phyloP scores from a whole-genome alignment of 306 rosid genomes.

The Castanospermum australe region DNA sequence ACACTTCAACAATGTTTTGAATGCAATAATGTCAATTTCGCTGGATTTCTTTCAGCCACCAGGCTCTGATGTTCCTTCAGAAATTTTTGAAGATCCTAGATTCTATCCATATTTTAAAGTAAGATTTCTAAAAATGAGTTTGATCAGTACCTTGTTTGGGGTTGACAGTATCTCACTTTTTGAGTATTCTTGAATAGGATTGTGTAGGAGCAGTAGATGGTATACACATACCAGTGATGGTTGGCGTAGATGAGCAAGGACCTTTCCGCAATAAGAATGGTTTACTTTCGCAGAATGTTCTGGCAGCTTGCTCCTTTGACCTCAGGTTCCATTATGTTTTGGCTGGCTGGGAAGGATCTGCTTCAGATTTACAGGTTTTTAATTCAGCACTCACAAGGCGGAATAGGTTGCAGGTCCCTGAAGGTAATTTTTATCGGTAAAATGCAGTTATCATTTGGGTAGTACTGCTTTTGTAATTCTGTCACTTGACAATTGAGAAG shows the following conservation, averaged over 20 bases:
- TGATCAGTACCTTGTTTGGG: slow-evolving; percentile 10
- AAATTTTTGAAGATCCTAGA: slow-evolving; percentile 66
- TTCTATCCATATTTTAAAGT: slow-evolving; percentile 91
- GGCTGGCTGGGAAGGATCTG: slow-evolving; percentile 99
- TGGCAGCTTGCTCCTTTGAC: slow-evolving; percentile 92
- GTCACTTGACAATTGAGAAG: background rate
- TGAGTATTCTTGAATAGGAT: slow-evolving; percentile 48
- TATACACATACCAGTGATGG: slow-evolving; percentile 80
- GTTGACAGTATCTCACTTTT: slow-evolving; percentile 26
- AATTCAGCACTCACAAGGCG: slow-evolving; percentile 78
- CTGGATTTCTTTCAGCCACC: slow-evolving; percentile 76
- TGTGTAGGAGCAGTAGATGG: slow-evolving; percentile 85
- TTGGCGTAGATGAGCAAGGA: slow-evolving; percentile 92
- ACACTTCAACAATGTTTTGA: slow-evolving; percentile 87
- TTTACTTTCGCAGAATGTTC: slow-evolving; percentile 72
- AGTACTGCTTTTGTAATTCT: background rate
- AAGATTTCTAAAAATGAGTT: slow-evolving; percentile 16
- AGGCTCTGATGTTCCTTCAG: slow-evolving; percentile 49
- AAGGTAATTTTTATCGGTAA: slow-evolving; percentile 53
- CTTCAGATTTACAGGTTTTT: slow-evolving; percentile 75
- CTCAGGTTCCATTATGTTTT: slow-evolving; percentile 85
- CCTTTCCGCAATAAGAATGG: slow-evolving; percentile 94
- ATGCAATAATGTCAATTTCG: slow-evolving; percentile 76
- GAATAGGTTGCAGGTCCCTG: slow-evolving; percentile 70
- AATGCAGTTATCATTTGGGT: slow-evolving; percentile 4